phyloP scores from a whole-genome alignment of 2,329 filamentous ascomycete species.

The Epichloe bromicola region DNA sequence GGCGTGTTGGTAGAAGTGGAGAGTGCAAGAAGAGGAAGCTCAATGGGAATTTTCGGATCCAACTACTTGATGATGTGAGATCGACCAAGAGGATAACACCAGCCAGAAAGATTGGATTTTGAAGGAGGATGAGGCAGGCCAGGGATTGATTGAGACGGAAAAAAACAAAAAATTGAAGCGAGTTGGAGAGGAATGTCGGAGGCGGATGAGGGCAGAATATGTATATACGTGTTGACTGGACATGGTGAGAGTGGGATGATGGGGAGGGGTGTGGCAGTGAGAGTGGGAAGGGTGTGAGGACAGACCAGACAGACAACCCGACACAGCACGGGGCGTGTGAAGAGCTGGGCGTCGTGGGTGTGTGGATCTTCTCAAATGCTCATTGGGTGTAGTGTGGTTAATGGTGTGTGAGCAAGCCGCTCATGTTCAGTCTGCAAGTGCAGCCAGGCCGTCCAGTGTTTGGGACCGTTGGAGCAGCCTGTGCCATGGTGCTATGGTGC shows the following conservation, averaged over 20 bases:
- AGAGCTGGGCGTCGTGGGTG: background rate
- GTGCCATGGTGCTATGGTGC: background rate
- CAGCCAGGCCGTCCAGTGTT: too few relatives aligned
- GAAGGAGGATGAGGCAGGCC: background rate
- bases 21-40: background rate
- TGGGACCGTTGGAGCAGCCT: too few relatives aligned
- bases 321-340: background rate
- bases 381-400: background rate
- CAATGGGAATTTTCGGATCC: background rate
- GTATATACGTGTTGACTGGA: conserved; percentile 5
- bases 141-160: background rate
- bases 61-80: background rate
- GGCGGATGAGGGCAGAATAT: conserved; percentile 11
- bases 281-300: background rate
- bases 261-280: conserved; percentile 1
- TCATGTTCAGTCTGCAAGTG: background rate
- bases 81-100: background rate
- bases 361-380: background rate
- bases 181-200: conserved; percentile 1
- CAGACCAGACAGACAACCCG: background rate
- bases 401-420: conserved; percentile 2
- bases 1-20: conserved; percentile 2
- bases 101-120: background rate
- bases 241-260: background rate
- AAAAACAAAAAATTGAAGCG: conserved; percentile 1